phyloP scores from a whole-genome alignment of 352 stramenopile genomes.

The Pythium sukuiense region DNA sequence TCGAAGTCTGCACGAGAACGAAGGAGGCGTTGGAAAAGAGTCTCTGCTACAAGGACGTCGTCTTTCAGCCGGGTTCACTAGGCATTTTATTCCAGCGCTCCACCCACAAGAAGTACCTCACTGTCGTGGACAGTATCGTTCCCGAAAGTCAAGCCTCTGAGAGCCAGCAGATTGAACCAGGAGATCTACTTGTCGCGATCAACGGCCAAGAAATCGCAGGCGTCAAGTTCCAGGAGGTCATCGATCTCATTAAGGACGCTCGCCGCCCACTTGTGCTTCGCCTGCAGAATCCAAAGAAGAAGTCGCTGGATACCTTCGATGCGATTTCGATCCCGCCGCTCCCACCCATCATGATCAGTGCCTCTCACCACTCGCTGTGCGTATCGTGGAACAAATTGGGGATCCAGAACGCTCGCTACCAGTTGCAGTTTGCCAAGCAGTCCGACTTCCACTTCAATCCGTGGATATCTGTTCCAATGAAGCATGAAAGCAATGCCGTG shows the following conservation, averaged over 20 bases:
- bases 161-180: constrained; percentile 59
- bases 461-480: constrained; percentile 38
- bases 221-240: constrained; percentile 67
- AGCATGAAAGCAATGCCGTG: constrained; percentile 28
- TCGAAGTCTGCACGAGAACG: constrained; percentile 63
- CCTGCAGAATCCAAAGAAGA: constrained; percentile 59
- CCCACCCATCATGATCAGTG: constrained; percentile 60
- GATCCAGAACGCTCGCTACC: constrained; percentile 31
- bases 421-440: constrained; percentile 44
- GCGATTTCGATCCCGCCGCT: constrained; percentile 55
- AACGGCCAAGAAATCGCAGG: constrained; percentile 68
- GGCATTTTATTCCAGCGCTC: constrained; percentile 83
- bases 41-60: constrained; percentile 57
- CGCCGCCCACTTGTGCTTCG: constrained; percentile 64
- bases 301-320: constrained; percentile 53
- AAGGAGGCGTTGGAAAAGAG: constrained; percentile 55
- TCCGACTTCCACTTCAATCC: constrained; percentile 43
- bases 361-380: constrained; percentile 40
- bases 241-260: constrained; percentile 77
- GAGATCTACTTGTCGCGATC: constrained; percentile 75
- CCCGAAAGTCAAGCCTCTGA: constrained; percentile 75
- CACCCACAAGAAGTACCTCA: constrained; percentile 64
- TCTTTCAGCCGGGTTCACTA: constrained; percentile 66
- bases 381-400: constrained; percentile 37
- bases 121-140: constrained; percentile 80